These are phyloP conservation scores for Mallotus nudiflorus DNA, from an alignment of 345 rosid species.

Conservation along the genomic window DNA sequence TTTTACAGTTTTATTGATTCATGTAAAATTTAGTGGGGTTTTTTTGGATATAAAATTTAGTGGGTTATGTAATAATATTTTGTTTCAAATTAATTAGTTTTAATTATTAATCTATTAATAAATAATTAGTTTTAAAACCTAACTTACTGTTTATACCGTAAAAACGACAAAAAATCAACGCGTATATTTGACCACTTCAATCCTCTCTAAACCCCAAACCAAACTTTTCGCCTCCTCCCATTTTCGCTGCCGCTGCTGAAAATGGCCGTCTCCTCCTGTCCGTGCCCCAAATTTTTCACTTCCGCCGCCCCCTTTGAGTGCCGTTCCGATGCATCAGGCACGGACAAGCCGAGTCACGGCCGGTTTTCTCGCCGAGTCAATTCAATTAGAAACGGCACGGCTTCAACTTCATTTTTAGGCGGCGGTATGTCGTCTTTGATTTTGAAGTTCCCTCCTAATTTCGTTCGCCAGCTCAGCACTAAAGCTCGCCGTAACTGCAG, in stretches of 20 bases:
- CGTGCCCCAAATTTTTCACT: conserved; percentile 14
- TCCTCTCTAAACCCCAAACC: not conserved
- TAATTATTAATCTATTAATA: too few species aligned
- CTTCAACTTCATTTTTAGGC: conserved; percentile 10
- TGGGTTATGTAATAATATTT: too few species aligned
- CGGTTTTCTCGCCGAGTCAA: conserved; percentile 18
- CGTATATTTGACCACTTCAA: not conserved
- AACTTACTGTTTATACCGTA: too few species aligned
- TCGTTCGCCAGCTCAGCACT: conserved; percentile 92
- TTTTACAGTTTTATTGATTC: too few species aligned
- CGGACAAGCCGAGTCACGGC: conserved; percentile 24
- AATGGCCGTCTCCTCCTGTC: conserved; percentile 29
- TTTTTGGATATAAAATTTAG: too few species aligned
- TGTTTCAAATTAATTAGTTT: too few species aligned
- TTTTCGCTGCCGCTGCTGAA: not conserved
- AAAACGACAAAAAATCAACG: conserved; percentile 3
- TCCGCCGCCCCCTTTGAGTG: conserved; percentile 26
- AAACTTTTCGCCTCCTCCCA: not conserved
- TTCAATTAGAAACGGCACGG: conserved; percentile 8
- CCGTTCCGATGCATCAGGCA: conserved; percentile 31
- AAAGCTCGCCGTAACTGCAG: conserved; percentile 98
- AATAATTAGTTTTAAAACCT: too few species aligned
- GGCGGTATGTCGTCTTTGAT: conserved; percentile 68
- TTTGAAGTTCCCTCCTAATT: conserved; percentile 88
- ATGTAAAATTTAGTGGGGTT: too few species aligned